Evolutionary conservation across 2,329 filamentous ascomycete genomes (phyloP).

Genomic region (Chrysoporthe deuterocubensis): DNA sequence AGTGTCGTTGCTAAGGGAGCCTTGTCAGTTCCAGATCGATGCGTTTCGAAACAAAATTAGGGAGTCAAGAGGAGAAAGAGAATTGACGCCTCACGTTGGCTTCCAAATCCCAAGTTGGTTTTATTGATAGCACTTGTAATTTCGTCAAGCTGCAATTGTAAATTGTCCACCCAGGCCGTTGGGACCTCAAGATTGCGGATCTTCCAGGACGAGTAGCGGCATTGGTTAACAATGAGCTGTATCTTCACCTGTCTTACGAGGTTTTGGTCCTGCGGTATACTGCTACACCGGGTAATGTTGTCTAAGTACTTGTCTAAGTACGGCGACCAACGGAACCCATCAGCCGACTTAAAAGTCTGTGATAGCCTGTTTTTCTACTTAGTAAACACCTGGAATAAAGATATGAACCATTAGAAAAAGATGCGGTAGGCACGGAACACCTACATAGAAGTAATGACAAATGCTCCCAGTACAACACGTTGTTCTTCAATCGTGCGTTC

Average conservation of each 20-base stretch:
- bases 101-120: not conserved
- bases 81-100: not conserved
- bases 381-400: not conserved
- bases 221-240: slow-evolving; percentile 33
- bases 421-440: slow-evolving; percentile 21
- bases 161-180: slow-evolving; percentile 10
- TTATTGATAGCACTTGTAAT: not conserved
- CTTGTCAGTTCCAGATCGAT: not conserved
- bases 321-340: slow-evolving; percentile 33
- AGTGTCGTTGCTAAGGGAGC: not conserved
- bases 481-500: slow-evolving; percentile 32
- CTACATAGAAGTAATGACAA: slow-evolving; percentile 41
- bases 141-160: slow-evolving; percentile 12
- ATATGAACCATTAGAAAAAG: not conserved
- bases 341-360: slow-evolving; percentile 30
- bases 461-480: slow-evolving; percentile 31
- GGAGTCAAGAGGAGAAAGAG: not conserved
- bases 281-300: slow-evolving; percentile 22
- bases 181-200: not conserved
- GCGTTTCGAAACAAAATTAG: not conserved
- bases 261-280: slow-evolving; percentile 30
- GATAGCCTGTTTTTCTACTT: slow-evolving; percentile 26
- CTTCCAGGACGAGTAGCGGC: slow-evolving; percentile 27
- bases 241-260: slow-evolving; percentile 32
- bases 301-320: slow-evolving; percentile 33